phyloP scores from a whole-genome alignment of 2,329 filamentous ascomycete species.

The Ceratocystis colombiana region DNA sequence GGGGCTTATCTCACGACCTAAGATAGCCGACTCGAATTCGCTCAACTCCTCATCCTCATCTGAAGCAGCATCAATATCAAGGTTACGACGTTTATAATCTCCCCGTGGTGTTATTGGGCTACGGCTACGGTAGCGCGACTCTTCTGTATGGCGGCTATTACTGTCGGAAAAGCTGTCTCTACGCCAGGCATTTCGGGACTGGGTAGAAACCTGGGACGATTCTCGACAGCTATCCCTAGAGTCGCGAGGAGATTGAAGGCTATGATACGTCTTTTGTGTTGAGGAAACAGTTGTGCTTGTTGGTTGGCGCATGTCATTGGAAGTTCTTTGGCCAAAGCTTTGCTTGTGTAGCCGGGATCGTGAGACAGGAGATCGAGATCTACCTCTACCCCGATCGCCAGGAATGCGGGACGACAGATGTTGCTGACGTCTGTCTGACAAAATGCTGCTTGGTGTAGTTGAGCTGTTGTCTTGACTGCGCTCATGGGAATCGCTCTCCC shows the following conservation, averaged over 20 bases:
- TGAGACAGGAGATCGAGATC: conserved; percentile 5
- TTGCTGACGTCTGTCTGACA: background rate
- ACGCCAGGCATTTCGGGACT: background rate
- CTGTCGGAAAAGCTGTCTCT: conserved; percentile 5
- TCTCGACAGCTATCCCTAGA: background rate
- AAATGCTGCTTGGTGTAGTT: background rate
- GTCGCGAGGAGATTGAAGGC: background rate
- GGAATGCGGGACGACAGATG: background rate
- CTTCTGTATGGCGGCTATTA: conserved; percentile 7
- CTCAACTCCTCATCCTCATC: background rate
- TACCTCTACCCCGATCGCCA: background rate
- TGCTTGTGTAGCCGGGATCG: background rate
- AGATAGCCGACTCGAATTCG: background rate
- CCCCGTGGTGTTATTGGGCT: conserved; percentile 3
- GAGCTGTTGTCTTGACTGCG: background rate
- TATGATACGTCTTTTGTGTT: background rate
- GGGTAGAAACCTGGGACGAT: background rate
- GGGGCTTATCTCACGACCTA: background rate
- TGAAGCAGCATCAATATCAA: background rate
- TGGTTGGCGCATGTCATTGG: background rate
- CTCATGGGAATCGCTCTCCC: background rate
- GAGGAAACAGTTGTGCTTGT: background rate
- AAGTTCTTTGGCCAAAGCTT: background rate
- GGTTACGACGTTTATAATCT: background rate
- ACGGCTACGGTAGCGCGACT: conserved; percentile 7